Conservation (phyloP, 73 alveolate species). For the Effrenium voratum region DNA sequence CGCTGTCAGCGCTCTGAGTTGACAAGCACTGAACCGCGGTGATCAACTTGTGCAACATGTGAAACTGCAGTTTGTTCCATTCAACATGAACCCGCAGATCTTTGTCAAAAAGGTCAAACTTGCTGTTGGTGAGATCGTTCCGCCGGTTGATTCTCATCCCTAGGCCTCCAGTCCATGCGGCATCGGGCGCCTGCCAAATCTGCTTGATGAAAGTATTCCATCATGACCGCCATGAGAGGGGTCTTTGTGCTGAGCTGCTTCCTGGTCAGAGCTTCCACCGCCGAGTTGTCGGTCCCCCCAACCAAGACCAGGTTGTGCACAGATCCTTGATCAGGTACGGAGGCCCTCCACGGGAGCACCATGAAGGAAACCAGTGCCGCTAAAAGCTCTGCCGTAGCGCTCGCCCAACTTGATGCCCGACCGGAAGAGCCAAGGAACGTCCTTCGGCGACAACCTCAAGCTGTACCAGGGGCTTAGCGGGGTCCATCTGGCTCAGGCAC, state of each 20-base stretch:
- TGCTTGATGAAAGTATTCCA: not conserved
- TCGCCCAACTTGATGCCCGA: not conserved
- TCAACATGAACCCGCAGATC: not conserved
- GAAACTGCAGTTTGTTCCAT: too few species aligned
- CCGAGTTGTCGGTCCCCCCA: not conserved
- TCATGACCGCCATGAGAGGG: not conserved
- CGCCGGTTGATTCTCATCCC: slow-evolving; percentile 6
- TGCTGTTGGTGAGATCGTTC: not conserved
- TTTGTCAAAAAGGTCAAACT: not conserved
- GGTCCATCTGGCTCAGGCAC: not conserved
- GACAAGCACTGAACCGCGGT: too few species aligned
- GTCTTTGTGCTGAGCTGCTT: not conserved
- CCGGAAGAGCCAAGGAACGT: slow-evolving; percentile 8
- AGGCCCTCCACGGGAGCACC: not conserved
- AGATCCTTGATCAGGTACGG: not conserved
- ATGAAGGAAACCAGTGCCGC: not conserved
- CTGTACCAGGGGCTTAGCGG: not conserved
- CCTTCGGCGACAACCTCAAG: not conserved
- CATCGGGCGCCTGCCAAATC: not conserved
- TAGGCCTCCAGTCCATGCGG: not conserved
- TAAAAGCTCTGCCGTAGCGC: not conserved
- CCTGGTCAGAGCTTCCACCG: not conserved
- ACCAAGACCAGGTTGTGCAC: not conserved
- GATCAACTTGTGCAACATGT: too few species aligned
- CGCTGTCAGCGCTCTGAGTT: too few species aligned